Conservation (phyloP, 2,329 filamentous ascomycete genomes). For the Diaporthe sp. region DNA sequence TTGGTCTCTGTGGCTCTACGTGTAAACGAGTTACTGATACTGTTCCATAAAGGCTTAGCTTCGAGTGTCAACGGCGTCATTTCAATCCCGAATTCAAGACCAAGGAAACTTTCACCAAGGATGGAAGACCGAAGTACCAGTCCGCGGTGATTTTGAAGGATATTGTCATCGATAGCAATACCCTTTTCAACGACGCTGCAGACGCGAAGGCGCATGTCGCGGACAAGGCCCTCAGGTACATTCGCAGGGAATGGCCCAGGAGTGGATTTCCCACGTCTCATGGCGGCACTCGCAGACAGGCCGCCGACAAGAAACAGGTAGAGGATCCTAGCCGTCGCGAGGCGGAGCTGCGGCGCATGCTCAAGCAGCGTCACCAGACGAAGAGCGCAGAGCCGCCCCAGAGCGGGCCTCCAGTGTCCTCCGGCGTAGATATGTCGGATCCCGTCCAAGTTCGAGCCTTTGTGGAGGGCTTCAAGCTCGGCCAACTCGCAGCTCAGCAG, state of each 20-base stretch:
- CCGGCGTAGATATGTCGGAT: conserved; percentile 38
- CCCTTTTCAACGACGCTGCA: not conserved
- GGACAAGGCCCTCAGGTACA: conserved; percentile 37
- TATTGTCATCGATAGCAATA: conserved; percentile 14
- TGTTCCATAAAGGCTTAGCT: conserved; percentile 33
- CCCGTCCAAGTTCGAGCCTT: conserved; percentile 42
- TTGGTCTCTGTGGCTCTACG: not conserved
- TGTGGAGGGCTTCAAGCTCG: conserved; percentile 44
- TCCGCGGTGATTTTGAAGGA: conserved; percentile 37
- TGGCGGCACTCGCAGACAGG: too few species aligned
- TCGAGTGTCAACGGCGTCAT: conserved; percentile 43
- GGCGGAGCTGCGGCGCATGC: conserved; percentile 23
- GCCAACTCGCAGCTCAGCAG: conserved; percentile 29
- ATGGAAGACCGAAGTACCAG: conserved; percentile 22
- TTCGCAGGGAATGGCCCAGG: conserved; percentile 32
- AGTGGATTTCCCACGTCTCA: not conserved
- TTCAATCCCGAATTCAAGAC: conserved; percentile 42
- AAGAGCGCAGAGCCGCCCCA: not conserved
- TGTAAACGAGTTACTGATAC: not conserved
- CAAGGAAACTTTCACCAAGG: conserved; percentile 5
- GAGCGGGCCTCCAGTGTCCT: not conserved
- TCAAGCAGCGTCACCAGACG: conserved; percentile 27
- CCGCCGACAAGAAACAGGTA: not conserved
- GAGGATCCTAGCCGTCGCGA: not conserved
- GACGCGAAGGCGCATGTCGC: conserved; percentile 40